These are phyloP conservation scores for Microbotryum lychnidis-dioicae DNA, from an alignment of 1,284 basidiomycete species.

Conservation along the genomic window DNA sequence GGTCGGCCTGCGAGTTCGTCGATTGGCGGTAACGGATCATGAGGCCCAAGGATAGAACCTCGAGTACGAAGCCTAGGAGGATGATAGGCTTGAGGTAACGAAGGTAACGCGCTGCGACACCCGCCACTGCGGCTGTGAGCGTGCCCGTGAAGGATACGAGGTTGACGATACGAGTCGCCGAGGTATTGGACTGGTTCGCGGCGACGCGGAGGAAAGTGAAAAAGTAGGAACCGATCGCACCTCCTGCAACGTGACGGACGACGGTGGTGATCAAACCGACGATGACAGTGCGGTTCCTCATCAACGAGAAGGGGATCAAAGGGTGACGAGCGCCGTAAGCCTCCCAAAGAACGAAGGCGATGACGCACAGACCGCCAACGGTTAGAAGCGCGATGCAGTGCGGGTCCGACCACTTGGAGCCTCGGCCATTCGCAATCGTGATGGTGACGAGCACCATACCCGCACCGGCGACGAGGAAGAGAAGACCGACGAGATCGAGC, in stretches of 20 bases:
- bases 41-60: conserved; percentile 35
- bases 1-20: conserved; percentile 34
- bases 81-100: conserved; percentile 39
- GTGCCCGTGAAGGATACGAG: conserved; percentile 35
- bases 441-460: conserved; percentile 40
- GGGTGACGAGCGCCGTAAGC: conserved; percentile 38
- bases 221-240: conserved; percentile 38
- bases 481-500: conserved; percentile 39
- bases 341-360: conserved; percentile 38
- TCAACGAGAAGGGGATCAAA: conserved; percentile 38
- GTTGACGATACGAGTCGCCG: conserved; percentile 35
- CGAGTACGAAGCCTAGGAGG: conserved; percentile 36
- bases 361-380: conserved; percentile 33
- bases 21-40: conserved; percentile 39
- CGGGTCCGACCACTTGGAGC: conserved; percentile 37
- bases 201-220: conserved; percentile 36
- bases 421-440: conserved; percentile 39
- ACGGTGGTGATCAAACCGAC: conserved; percentile 36
- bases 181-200: conserved; percentile 32
- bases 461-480: conserved; percentile 39
- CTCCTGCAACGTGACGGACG: conserved; percentile 38
- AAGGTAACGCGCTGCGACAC: conserved; percentile 29
- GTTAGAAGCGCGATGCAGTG: conserved; percentile 39
- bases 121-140: conserved; percentile 33
- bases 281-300: conserved; percentile 39